These are phyloP conservation scores for Chlorella sp. DNA, from an alignment of 139 green algal species.

Conservation along the genomic window DNA sequence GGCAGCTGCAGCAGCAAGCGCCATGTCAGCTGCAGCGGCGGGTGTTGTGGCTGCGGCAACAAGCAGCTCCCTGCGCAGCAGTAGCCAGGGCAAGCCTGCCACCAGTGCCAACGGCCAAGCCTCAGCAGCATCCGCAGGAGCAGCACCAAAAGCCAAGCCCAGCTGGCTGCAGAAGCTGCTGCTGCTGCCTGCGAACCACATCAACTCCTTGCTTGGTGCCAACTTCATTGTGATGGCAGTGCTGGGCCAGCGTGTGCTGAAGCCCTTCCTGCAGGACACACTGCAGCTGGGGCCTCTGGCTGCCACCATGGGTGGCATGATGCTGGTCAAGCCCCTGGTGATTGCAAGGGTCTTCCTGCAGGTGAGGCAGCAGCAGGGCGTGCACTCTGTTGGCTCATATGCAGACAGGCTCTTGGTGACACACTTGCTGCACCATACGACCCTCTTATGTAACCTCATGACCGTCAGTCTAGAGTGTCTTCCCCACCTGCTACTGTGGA, in stretches of 20 bases:
- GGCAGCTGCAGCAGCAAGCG: too few relatives aligned
- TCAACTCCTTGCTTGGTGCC: constrained; percentile 55
- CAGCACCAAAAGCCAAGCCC: too few relatives aligned
- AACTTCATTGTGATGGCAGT: constrained; percentile 65
- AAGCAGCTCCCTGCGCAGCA: too few relatives aligned
- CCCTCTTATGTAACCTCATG: not conserved
- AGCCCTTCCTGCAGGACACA: constrained; percentile 31
- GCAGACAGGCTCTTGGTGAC: not conserved
- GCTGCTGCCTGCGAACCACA: constrained; percentile 22
- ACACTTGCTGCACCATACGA: not conserved
- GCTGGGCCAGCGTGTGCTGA: constrained; percentile 42
- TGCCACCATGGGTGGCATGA: constrained; percentile 42
- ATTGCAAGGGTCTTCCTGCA: constrained; percentile 30
- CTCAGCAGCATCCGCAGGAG: too few relatives aligned
- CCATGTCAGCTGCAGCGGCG: too few relatives aligned
- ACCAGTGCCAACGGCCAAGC: too few relatives aligned
- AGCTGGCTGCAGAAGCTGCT: too few relatives aligned
- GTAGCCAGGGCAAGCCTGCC: too few relatives aligned
- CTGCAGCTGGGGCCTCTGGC: constrained; percentile 37
- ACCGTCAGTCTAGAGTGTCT: not conserved
- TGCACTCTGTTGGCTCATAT: not conserved
- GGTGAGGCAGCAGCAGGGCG: constrained; percentile 1
- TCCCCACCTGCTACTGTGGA: not conserved
- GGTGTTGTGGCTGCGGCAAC: too few relatives aligned
- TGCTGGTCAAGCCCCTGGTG: constrained; percentile 25